Base-by-base conservation (phyloP, 257 asterid genomes). In the Salvia rosmarinus region DNA sequence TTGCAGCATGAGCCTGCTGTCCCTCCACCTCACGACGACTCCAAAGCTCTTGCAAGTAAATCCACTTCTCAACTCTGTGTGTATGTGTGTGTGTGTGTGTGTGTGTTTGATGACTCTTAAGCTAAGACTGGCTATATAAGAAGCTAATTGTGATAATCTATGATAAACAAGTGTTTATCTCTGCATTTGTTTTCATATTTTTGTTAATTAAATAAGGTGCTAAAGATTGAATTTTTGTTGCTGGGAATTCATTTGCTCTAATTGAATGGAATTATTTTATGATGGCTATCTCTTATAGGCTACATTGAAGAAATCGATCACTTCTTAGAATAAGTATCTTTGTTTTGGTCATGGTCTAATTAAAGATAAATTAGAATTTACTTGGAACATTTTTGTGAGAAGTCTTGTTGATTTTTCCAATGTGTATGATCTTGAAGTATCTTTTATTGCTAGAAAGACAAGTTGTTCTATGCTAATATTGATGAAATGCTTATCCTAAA, bases 1-100 rank as follows among this genome's bases (percentile, higher is more conserved):
- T 82, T 73, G 12, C 75, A 74, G 77, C 86, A 84, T 58, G 84
- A 80, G 77, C 76, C 86, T 23, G 82, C 70, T 52, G 68, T 32
- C 59, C 83, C 83, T 3, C 80, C 76, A 9, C 82, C 84, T 25
- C 78, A 58, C 21, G 82, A 76, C 12, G 82, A 76, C 55, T 34
- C 85, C 77, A 80, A 67, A 77, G 85, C 82, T 77, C 60, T 64
- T 34, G 61, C 69, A 17, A 72, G 80, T 77, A 56, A 61, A n/a
- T 67, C 30, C 52, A 6, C 4, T 12, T 6, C 9, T 9, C 44
- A 37, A 37, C 7, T 19, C 64, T 23, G 17, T 67, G 39, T 61
- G 63, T 59, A 23, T 51, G 13, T 23, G 6, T 61, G 12, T n/a
- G 7, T 67, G 30, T n/a, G n/a, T n/a, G n/a, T n/a, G n/a, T n/a